phyloP scores from a whole-genome alignment of 2,329 filamentous ascomycete species.

The Cytospora paraplurivora region DNA sequence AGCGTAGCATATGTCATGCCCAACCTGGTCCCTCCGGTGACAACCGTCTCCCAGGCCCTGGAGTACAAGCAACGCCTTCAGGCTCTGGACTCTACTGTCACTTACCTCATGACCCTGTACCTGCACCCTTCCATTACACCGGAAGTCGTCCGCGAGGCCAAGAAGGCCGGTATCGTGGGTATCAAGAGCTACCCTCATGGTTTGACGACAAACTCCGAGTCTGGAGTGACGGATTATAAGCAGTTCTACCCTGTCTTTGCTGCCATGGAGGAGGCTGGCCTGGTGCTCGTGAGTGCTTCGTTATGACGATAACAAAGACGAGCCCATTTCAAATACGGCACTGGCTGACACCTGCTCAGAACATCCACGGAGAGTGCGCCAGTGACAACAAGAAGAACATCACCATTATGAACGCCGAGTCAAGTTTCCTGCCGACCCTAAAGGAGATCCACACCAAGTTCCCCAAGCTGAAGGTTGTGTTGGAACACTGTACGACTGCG shows the following conservation, averaged over 20 bases:
- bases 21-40: slow-evolving; percentile 66
- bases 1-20: slow-evolving; percentile 49
- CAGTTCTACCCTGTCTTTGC: slow-evolving; percentile 77
- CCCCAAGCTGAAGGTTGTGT: slow-evolving; percentile 68
- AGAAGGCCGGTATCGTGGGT: slow-evolving; percentile 68
- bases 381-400: slow-evolving; percentile 43
- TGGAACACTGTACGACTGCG: slow-evolving; percentile 87
- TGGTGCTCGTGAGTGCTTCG: slow-evolving; percentile 44
- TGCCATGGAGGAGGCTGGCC: slow-evolving; percentile 82
- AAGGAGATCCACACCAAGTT: slow-evolving; percentile 72
- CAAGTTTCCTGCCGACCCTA: slow-evolving; percentile 79
- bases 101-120: slow-evolving; percentile 74
- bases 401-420: slow-evolving; percentile 69
- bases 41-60: slow-evolving; percentile 62
- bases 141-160: slow-evolving; percentile 71
- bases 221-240: slow-evolving; percentile 70
- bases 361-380: slow-evolving; percentile 88
- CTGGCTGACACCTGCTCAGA: slow-evolving; percentile 57
- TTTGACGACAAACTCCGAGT: slow-evolving; percentile 67
- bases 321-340: slow-evolving; percentile 1
- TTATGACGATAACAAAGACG: no score
- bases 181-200: slow-evolving; percentile 71
- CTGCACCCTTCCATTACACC: slow-evolving; percentile 64
- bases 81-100: slow-evolving; percentile 62
- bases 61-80: slow-evolving; percentile 66